These are phyloP conservation scores for Acanthamoeba castellanii DNA, from an alignment of 208 protist genomes.

Conservation along the genomic window DNA sequence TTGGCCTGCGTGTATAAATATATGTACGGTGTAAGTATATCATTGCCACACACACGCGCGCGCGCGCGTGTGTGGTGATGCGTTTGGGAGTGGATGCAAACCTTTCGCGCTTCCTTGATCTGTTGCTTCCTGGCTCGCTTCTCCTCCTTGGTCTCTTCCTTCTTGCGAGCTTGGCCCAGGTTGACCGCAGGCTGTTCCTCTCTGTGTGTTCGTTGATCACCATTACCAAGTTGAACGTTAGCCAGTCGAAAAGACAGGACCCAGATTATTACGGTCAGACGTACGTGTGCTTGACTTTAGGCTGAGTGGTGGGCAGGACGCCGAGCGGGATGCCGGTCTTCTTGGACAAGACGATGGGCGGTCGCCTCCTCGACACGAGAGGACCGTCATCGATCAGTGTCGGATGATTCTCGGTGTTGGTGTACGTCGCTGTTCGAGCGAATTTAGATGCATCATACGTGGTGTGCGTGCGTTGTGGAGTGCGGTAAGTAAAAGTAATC, in stretches of 20 bases:
- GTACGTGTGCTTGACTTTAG: constrained; percentile 17
- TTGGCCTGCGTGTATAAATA: not conserved
- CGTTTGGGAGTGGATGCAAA: not conserved
- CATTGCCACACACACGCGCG: no score
- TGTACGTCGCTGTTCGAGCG: constrained; percentile 29
- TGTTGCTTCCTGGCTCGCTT: constrained; percentile 52
- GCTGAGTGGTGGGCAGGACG: constrained; percentile 21
- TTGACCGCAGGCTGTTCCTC: constrained; percentile 19
- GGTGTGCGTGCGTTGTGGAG: not conserved
- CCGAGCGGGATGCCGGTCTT: constrained; percentile 70
- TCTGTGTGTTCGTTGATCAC: not conserved
- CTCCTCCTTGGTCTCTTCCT: constrained; percentile 56
- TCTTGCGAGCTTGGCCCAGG: not conserved
- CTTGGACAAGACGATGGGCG: constrained; percentile 68
- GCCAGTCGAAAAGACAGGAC: not conserved
- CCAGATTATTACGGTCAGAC: not conserved
- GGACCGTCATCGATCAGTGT: constrained; percentile 61
- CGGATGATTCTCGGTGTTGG: constrained; percentile 63
- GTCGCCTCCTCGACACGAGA: not conserved
- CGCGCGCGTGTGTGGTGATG: no score
- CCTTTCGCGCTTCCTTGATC: constrained; percentile 48
- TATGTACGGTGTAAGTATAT: not conserved
- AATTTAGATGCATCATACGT: no score
- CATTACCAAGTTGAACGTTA: not conserved
- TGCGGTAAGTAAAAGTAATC: not conserved